Evolutionary conservation across 1,284 basidiomycete species (phyloP).

Genomic region (Inonotus hispidus): DNA sequence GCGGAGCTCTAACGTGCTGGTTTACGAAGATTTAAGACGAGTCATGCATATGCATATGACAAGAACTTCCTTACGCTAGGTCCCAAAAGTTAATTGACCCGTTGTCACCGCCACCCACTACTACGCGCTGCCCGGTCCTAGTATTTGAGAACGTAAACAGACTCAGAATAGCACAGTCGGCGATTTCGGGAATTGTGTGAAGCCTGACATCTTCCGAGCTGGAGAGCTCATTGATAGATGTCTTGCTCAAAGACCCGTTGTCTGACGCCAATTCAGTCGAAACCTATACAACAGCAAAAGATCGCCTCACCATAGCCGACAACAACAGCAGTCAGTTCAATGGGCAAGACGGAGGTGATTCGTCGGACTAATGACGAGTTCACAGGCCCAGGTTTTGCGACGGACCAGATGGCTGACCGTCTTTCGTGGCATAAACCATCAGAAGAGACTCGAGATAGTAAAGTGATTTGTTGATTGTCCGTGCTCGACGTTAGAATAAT

Average conservation of each 20-base stretch:
- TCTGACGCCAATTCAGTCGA: conserved; percentile 32
- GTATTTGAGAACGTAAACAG: conserved; percentile 52
- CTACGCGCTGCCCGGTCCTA: conserved; percentile 48
- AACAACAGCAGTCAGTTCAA: conserved; percentile 51
- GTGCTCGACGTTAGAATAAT: neutral
- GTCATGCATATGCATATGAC: neutral
- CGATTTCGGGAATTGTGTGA: conserved; percentile 27
- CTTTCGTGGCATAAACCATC: neutral
- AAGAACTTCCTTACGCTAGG: conserved; percentile 39
- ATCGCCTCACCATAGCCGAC: conserved; percentile 54
- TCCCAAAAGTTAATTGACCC: conserved; percentile 72
- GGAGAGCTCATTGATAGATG: conserved; percentile 36
- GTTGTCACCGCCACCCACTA: conserved; percentile 70
- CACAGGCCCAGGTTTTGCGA: neutral
- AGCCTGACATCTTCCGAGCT: conserved; percentile 9
- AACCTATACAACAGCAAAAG: neutral
- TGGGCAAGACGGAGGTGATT: conserved; percentile 47
- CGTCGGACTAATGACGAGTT: conserved; percentile 9
- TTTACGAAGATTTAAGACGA: conserved; percentile 10
- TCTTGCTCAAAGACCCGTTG: conserved; percentile 48
- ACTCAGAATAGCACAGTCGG: conserved; percentile 44
- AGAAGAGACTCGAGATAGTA: neutral
- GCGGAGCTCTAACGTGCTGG: conserved; percentile 55
- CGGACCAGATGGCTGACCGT: conserved; percentile 3
- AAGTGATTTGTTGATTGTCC: neutral